A percentile compares a stretch with the other conserved stretches of the same genome.
phyloP scores from a whole-genome alignment of 106 monocot genomes.

The Platanthera zijinensis region DNA sequence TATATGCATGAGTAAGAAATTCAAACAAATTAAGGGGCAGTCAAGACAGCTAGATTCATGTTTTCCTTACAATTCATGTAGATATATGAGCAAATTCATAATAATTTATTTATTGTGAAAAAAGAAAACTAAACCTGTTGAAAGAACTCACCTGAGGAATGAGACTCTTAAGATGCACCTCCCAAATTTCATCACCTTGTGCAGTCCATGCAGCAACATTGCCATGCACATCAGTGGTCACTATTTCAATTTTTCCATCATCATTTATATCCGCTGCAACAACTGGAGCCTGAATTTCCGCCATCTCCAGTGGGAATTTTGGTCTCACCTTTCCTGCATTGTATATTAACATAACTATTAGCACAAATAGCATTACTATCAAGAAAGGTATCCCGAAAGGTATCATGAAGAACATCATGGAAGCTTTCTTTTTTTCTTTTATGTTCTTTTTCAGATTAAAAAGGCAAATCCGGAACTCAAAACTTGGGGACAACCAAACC shows the following conservation, averaged over 20 bases:
- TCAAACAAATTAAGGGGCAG: not conserved
- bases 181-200: conserved; percentile 89
- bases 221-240: conserved; percentile 86
- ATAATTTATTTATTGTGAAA: not conserved
- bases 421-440: too few relatives aligned
- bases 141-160: conserved; percentile 71
- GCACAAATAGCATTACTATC: conserved; percentile 7
- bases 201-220: conserved; percentile 97
- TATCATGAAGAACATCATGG: too few relatives aligned
- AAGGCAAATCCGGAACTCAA: too few relatives aligned
- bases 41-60: not conserved
- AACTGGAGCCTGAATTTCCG: conserved; percentile 80
- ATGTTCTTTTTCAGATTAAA: too few relatives aligned
- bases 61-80: not conserved
- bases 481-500: too few relatives aligned
- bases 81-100: not conserved
- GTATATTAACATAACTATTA: not conserved
- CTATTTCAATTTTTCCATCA: conserved; percentile 97
- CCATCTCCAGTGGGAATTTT: conserved; percentile 97
- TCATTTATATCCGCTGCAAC: conserved; percentile 95
- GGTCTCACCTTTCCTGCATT: conserved; percentile 65
- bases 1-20: not conserved
- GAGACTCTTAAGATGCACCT: conserved; percentile 91
- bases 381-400: not conserved
- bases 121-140: not conserved